Base-by-base conservation (phyloP, 1,139 yeast species). In the Yamadazyma dendronema region DNA sequence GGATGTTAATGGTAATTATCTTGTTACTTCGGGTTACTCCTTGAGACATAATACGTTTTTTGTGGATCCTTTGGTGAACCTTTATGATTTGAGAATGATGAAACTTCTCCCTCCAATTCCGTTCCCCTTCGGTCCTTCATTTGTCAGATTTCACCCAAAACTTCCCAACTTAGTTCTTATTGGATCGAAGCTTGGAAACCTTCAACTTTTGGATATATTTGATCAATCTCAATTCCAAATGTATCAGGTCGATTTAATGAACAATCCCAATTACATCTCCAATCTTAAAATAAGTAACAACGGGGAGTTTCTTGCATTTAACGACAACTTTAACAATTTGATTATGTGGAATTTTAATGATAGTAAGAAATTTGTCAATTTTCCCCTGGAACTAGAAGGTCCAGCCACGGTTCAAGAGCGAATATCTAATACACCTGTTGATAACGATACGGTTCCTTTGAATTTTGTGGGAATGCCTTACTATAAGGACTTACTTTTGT, bases 121-220 rank as follows among this genome's bases (percentile, higher is more conserved):
- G 2, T 89, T 89, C 56, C 87, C 95, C 0, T 84, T 89, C 0
- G 97, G 97, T 4, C 97, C 97, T 1, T 74, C 87, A 5, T 84
- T 77, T 55, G 94, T 85, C 1, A 74, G 84, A 35, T 72, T 90
- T 46, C 97, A 90, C 60, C 97, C 97, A 3, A 85, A 85, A 44
- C 61, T 89, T 40, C 85, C 97, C 10, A 85, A 88, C 30, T 80
- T 86, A 34, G 77, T 89, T 31, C 61, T 89, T 9, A 79, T 87
- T 14, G 84, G 88, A 0, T 84, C 96, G 0, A 72, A 72, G 14
- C 60, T 77, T 21, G 98, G 98, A 7, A 94, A 87, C 45, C 65
- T 94, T 41, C 96, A 89, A 52, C 81, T 89, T 49, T 76, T 88
- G 17, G 97, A 92, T 57, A 75, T 86, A 48, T 80, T 79, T 42